Base-by-base conservation (phyloP, 1,284 basidiomycete genomes). In the Trichosporon faecale region DNA sequence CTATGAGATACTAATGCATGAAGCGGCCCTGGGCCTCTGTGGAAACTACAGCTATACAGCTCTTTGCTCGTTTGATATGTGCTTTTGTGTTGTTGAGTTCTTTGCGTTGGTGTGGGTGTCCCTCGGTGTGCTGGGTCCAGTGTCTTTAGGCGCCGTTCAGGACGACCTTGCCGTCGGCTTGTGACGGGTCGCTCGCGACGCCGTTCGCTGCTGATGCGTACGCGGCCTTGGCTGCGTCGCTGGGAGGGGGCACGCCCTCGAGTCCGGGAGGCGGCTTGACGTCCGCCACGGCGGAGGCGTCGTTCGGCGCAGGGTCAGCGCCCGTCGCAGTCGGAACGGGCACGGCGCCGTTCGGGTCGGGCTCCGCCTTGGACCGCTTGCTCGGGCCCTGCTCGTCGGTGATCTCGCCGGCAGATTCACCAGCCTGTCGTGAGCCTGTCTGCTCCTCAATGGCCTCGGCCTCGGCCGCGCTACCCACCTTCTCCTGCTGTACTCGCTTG, bases 131-230 rank as follows among this genome's bases (percentile, higher is more conserved):
- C 57, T 31, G 57, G 25, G 29, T 61, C 57, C 18, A 27, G 29
- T 14, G 57, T 60, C 55, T n/a, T 35, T 66, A 61, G 25, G 64
- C 67, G 27, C 65, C 44, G 66, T 73, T 73, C 25, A 67, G 33
- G 8, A 68, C 65, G 14, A 69, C 69, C 11, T 65, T 61, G 33
- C 46, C 65, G 4, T 66, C 67, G 6, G 46, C 27, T 23, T 57
- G 25, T 25, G 23, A 75, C n/a, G 68, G 66, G 9, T 65, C 64
- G 12, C 72, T 75, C 9, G 76, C 76, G 9, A 80, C 80, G n/a
- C 81, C 81, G 52, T 79, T 80, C 1, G 77, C 78, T 16, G 81
- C 79, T 40, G 75, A 80, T 1, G 80, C 78, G 64, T 80, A 81
- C 6, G 77, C 76, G 25, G 77, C 75, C 72, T 79, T 75, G 4